Percentiles rank a stretch among this genome's conserved stretches.
These are phyloP conservation scores for Excoecaria agallocha DNA, from an alignment of 345 rosid genomes.

Conservation along the genomic window DNA sequence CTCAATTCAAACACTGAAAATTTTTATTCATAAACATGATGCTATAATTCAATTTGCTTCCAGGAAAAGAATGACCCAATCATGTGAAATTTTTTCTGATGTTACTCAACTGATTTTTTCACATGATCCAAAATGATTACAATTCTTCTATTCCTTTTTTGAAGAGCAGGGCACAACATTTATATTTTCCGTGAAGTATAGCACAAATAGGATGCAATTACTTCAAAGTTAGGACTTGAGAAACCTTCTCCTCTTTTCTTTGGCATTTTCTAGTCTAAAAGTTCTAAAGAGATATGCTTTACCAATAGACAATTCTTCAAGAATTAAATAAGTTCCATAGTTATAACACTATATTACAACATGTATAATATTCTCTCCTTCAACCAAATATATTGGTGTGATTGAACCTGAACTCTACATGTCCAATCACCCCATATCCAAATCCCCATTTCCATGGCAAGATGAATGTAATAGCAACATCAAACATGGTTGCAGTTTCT, in stretches of 20 bases:
- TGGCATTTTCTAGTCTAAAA: background rate
- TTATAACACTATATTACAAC: background rate
- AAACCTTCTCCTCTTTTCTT: background rate
- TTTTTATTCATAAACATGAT: background rate
- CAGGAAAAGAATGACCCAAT: no score
- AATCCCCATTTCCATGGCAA: background rate
- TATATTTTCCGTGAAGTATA: background rate
- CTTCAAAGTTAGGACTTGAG: background rate
- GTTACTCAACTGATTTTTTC: background rate
- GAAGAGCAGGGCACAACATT: background rate
- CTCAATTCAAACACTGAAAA: background rate
- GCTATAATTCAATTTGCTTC: no score
- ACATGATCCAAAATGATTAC: background rate
- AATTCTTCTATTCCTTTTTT: background rate
- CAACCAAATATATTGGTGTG: background rate
- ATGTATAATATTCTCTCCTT: background rate
- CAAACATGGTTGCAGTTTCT: background rate
- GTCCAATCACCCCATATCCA: background rate
- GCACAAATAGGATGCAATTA: background rate
- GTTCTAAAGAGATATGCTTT: background rate
- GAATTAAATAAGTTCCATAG: background rate
- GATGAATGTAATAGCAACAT: no score
- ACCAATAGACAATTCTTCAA: background rate
- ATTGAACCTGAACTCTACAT: background rate
- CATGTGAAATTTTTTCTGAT: background rate